Percentiles rank a stretch among this genome's conserved stretches.
Conservation (phyloP, 2,329 filamentous ascomycete genomes). For the Bipolaris cookei region DNA sequence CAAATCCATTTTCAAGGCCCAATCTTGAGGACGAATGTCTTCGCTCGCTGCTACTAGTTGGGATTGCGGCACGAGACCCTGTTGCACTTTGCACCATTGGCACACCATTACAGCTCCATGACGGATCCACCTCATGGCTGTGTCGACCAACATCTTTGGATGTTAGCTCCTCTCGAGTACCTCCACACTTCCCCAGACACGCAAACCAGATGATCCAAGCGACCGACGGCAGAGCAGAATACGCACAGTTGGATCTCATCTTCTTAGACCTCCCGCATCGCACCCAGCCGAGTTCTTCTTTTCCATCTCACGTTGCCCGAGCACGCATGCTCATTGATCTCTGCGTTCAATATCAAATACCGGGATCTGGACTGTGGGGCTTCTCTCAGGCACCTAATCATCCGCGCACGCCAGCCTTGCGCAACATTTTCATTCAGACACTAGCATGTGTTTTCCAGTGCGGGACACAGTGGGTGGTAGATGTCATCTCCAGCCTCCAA, state of each 20-base stretch:
- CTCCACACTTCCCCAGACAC: slow-evolving; percentile 20
- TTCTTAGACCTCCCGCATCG: slow-evolving; percentile 47
- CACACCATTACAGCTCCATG: slow-evolving; percentile 40
- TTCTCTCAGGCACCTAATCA: slow-evolving; percentile 39
- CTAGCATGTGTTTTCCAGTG: slow-evolving; percentile 51
- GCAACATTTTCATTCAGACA: slow-evolving; percentile 52
- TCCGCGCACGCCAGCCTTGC: slow-evolving; percentile 46
- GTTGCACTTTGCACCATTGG: slow-evolving; percentile 50
- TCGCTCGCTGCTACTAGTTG: slow-evolving; percentile 50
- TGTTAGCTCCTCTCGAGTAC: slow-evolving; percentile 12
- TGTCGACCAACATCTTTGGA: slow-evolving; percentile 39
- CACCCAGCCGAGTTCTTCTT: slow-evolving; percentile 35
- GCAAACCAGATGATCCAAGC: slow-evolving; percentile 33
- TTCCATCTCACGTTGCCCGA: slow-evolving; percentile 35
- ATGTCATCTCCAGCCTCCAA: slow-evolving; percentile 41
- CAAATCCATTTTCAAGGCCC: slow-evolving; percentile 37
- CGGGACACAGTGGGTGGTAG: slow-evolving; percentile 49
- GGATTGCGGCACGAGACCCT: slow-evolving; percentile 51
- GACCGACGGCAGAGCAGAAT: slow-evolving; percentile 47
- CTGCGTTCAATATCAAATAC: slow-evolving; percentile 40
- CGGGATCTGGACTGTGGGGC: slow-evolving; percentile 34
- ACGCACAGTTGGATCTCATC: slow-evolving; percentile 49
- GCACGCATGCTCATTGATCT: slow-evolving; percentile 45
- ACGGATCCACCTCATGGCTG: slow-evolving; percentile 45
- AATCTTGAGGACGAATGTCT: slow-evolving; percentile 51